Percentiles rank a stretch among this genome's conserved stretches.
phyloP scores from a whole-genome alignment of 768 basidiomycete species.

The Russula griseocarnosa region DNA sequence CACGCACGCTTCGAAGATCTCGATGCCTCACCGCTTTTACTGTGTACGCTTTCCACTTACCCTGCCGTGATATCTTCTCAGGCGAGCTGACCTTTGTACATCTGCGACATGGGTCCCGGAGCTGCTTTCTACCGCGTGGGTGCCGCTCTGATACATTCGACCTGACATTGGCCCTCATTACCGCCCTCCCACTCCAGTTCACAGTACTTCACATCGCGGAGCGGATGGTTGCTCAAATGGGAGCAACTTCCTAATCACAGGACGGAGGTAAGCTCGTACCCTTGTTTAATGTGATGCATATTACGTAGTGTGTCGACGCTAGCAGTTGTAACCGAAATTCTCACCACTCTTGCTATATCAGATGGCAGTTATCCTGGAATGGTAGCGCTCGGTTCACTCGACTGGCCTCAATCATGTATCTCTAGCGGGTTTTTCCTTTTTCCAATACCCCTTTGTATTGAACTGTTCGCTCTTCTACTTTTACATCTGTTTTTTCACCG shows the following conservation, averaged over 20 bases:
- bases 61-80: no score
- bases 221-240: constrained; percentile 74
- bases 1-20: no score
- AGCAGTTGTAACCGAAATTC: constrained; percentile 65
- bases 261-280: constrained; percentile 56
- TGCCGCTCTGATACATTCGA: no score
- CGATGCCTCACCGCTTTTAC: no score
- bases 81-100: no score
- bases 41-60: no score
- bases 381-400: constrained; percentile 35
- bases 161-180: no score
- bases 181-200: constrained; percentile 43
- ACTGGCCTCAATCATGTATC: constrained; percentile 9
- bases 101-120: no score
- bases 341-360: constrained; percentile 73
- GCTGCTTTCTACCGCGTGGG: no score
- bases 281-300: constrained; percentile 12
- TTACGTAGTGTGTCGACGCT: constrained; percentile 56
- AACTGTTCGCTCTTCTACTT: neutral
- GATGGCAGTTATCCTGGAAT: constrained; percentile 58
- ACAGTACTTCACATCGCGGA: constrained; percentile 68
- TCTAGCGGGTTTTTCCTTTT: constrained; percentile 11
- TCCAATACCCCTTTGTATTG: constrained; percentile 8
- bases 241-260: constrained; percentile 49
- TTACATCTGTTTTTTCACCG: neutral